Conservation (phyloP, 306 rosid genomes). For the Fragaria nilgerrensis region DNA sequence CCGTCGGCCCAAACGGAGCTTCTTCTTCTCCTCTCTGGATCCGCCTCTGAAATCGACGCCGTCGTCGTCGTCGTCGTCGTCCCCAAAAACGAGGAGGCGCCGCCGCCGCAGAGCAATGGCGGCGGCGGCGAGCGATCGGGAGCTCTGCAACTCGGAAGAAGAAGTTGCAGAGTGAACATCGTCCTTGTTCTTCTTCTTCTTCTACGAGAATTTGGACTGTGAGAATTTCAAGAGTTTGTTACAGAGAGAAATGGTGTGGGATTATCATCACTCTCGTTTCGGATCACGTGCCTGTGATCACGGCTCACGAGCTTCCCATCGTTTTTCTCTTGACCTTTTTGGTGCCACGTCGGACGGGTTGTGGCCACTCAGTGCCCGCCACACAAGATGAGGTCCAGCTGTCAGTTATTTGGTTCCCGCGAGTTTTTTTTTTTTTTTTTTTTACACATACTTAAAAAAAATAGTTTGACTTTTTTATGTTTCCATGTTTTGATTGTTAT, state of each 20-base stretch:
- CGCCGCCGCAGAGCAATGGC: conserved; percentile 8
- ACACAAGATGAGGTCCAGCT: not conserved
- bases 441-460: not conserved
- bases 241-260: not conserved
- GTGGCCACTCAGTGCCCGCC: not conserved
- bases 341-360: not conserved
- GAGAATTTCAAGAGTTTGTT: not conserved
- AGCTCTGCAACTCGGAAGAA: conserved; percentile 30
- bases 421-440: not conserved
- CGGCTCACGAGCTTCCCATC: not conserved
- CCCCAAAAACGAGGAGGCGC: conserved; percentile 44
- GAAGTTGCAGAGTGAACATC: conserved; percentile 58
- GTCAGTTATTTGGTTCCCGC: not conserved
- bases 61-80: not conserved
- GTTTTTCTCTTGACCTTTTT: not conserved
- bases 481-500: too few species aligned
- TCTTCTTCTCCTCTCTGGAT: not conserved
- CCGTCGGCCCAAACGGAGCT: not conserved
- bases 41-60: conserved; percentile 3
- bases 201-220: not conserved
- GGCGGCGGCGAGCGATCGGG: conserved; percentile 26
- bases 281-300: conserved; percentile 3
- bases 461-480: not conserved
- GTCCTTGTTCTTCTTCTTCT: not conserved
- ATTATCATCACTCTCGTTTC: not conserved